Percentiles rank a stretch among this genome's conserved stretches.
Evolutionary conservation across 371 early-diverging fungal species (phyloP).

Genomic region (Catenaria anguillulae): DNA sequence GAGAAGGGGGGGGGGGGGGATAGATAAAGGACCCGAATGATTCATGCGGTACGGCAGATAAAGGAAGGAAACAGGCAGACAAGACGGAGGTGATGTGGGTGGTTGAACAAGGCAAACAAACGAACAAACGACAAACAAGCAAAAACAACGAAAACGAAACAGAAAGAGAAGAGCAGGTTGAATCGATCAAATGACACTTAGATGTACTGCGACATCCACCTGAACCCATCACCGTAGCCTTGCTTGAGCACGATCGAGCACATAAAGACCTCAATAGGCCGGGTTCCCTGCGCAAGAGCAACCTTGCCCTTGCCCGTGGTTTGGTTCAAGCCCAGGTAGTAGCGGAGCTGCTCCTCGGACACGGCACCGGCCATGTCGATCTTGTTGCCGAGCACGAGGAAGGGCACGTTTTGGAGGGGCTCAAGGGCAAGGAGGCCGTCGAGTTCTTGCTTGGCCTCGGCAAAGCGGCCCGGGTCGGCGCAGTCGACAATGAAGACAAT

Average conservation of each 20-base stretch:
- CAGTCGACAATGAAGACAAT: conserved; percentile 94
- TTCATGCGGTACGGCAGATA: no score
- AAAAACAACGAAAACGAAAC: no score
- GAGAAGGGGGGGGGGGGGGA: no score
- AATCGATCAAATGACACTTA: no score
- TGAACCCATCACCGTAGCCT: conserved; percentile 92
- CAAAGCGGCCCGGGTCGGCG: conserved; percentile 68
- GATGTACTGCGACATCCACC: conserved; percentile 80
- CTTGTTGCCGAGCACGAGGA: conserved; percentile 94
- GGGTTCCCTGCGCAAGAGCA: conserved; percentile 59
- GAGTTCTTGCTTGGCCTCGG: conserved; percentile 84
- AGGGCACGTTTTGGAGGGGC: conserved; percentile 77
- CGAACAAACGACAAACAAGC: no score
- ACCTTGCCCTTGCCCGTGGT: conserved; percentile 96
- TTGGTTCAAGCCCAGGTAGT: conserved; percentile 74
- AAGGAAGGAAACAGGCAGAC: no score
- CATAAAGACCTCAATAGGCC: conserved; percentile 96
- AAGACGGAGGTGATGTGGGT: no score
- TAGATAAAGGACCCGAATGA: no score
- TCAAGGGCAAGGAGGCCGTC: conserved; percentile 86
- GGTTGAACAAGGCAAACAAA: no score
- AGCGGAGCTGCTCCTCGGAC: conserved; percentile 80
- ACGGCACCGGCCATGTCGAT: conserved; percentile 90
- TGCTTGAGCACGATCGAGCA: conserved; percentile 93
- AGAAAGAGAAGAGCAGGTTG: no score